Percentiles rank a stretch among this genome's conserved stretches.
phyloP scores from a whole-genome alignment of 1,139 yeast species.

The Pichia kudriavzevii region DNA sequence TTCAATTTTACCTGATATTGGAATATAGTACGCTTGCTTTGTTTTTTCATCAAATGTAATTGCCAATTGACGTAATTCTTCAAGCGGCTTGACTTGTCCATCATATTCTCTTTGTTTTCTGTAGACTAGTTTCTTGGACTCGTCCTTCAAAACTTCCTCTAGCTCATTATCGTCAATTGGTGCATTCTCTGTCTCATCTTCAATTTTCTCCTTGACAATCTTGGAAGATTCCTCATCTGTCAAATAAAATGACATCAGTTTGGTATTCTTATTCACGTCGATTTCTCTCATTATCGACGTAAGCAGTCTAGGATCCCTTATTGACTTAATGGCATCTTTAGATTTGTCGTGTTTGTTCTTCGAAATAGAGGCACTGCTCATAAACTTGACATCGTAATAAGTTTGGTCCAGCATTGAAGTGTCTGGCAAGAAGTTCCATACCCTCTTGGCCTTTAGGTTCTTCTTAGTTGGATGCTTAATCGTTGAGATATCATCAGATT shows the following conservation, averaged over 20 bases:
- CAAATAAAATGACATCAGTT: constrained; percentile 74
- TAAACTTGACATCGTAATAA: constrained; percentile 63
- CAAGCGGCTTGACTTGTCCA: constrained; percentile 50
- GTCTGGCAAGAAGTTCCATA: constrained; percentile 85
- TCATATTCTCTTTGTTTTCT: constrained; percentile 75
- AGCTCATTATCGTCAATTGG: constrained; percentile 33
- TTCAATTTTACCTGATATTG: constrained; percentile 70
- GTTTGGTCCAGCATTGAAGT: constrained; percentile 79
- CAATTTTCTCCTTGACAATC: constrained; percentile 30
- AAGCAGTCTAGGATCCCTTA: constrained; percentile 38
- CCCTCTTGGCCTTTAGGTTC: constrained; percentile 61
- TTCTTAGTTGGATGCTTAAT: constrained; percentile 76
- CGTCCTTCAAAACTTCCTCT: constrained; percentile 27
- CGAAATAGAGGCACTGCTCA: constrained; percentile 67
- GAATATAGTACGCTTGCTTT: constrained; percentile 61
- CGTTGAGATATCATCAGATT: constrained; percentile 33
- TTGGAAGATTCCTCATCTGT: constrained; percentile 44
- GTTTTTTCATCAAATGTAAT: constrained; percentile 46
- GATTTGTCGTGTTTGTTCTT: constrained; percentile 34
- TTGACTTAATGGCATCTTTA: constrained; percentile 34
- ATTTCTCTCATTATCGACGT: constrained; percentile 72
- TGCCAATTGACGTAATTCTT: constrained; percentile 49
- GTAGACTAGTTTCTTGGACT: constrained; percentile 45
- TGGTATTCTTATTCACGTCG: constrained; percentile 58
- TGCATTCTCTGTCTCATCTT: constrained; percentile 39